Conservation (phyloP, 129 eudicot species). For the Lonicera japonica region DNA sequence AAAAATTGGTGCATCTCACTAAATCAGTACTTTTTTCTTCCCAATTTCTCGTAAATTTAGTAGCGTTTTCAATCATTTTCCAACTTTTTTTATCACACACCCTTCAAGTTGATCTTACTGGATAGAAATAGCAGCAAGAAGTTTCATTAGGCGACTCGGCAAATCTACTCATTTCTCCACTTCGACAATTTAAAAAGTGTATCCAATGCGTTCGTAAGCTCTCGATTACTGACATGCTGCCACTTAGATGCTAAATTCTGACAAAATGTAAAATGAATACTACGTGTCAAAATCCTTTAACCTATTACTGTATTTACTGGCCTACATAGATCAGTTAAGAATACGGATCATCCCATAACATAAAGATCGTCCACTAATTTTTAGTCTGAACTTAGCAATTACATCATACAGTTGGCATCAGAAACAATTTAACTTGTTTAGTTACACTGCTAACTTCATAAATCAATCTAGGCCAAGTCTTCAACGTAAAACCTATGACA, state of each 20-base stretch:
- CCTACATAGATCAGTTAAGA: neutral
- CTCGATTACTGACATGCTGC: conserved; percentile 11
- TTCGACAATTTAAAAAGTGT: neutral
- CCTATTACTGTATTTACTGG: neutral
- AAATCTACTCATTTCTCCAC: neutral
- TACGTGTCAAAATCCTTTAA: neutral
- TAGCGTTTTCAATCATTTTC: too few species aligned
- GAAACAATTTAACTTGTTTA: neutral
- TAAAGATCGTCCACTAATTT: neutral
- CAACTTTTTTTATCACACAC: too few species aligned
- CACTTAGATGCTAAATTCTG: conserved; percentile 9
- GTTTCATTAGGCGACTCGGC: neutral
- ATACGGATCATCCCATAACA: neutral
- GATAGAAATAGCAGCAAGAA: neutral
- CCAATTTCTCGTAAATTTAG: too few species aligned
- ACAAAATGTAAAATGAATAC: conserved; percentile 3
- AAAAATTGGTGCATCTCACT: too few species aligned
- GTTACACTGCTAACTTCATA: neutral
- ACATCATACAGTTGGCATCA: too few species aligned
- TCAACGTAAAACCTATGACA: neutral
- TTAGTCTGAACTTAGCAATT: too few species aligned
- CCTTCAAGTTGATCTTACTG: conserved; percentile 12
- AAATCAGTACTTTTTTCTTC: too few species aligned
- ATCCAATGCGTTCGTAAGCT: conserved; percentile 15
- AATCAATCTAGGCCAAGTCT: neutral